These are phyloP conservation scores for Biscutella laevigata DNA, from an alignment of 441 rosid genomes.

Conservation along the genomic window DNA sequence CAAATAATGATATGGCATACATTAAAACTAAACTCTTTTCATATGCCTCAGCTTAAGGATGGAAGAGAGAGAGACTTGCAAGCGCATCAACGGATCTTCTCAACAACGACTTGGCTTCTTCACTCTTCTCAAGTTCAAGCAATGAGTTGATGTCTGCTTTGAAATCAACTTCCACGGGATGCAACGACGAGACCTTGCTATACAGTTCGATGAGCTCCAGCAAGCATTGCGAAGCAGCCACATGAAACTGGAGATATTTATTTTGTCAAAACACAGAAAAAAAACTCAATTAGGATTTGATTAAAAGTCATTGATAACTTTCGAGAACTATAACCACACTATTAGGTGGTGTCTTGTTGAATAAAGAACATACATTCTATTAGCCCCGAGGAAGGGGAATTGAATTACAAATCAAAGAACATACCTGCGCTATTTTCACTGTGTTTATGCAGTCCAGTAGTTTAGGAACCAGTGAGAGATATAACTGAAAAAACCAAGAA, in stretches of 20 bases:
- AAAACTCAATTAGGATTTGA: background rate
- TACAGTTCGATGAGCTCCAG: conserved; percentile 39
- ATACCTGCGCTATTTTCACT: conserved; percentile 88
- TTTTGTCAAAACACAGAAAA: background rate
- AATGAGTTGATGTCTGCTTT: conserved; percentile 48
- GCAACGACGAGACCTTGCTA: conserved; percentile 28
- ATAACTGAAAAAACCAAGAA: conserved; percentile 44
- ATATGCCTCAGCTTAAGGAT: background rate
- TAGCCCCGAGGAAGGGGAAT: no score
- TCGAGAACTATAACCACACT: no score
- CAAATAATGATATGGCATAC: background rate
- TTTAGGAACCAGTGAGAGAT: conserved; percentile 46
- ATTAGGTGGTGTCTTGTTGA: background rate
- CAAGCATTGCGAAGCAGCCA: conserved; percentile 73
- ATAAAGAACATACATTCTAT: background rate
- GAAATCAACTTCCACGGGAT: conserved; percentile 29
- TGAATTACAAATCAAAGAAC: conserved; percentile 5
- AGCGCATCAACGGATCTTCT: conserved; percentile 50
- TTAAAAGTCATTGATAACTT: no score
- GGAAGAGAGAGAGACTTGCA: conserved; percentile 23
- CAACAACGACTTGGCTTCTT: conserved; percentile 60
- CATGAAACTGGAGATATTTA: conserved; percentile 50
- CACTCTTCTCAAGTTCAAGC: conserved; percentile 67
- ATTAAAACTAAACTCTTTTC: background rate
- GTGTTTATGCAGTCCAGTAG: conserved; percentile 60